Conservation (phyloP, 2,329 filamentous ascomycete genomes). For the Claviceps sp. region DNA sequence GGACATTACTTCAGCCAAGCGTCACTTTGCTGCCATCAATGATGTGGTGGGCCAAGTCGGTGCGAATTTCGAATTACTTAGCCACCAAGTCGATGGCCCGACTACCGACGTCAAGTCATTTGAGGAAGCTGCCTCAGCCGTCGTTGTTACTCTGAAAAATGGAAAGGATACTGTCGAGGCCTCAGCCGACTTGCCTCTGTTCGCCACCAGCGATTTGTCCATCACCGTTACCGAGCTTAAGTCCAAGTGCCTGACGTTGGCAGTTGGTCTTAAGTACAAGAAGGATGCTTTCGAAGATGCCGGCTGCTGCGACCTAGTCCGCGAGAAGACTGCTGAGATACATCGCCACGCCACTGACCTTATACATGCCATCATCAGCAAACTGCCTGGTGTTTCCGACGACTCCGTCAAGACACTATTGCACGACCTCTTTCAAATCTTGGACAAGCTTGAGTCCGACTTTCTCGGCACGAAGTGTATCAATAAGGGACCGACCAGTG, state of each 20-base stretch:
- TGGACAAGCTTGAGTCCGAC: not conserved
- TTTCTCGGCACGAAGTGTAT: slow-evolving; percentile 3
- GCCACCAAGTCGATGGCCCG: not conserved
- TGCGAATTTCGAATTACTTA: not conserved
- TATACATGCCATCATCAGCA: not conserved
- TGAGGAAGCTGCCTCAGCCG: not conserved
- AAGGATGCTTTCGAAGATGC: slow-evolving; percentile 1
- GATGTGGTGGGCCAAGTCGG: not conserved
- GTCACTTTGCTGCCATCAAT: not conserved
- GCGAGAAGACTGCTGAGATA: slow-evolving; percentile 1
- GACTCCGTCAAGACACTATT: not conserved
- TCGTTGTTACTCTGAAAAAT: slow-evolving; percentile 3
- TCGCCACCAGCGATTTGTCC: not conserved
- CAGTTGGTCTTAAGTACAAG: slow-evolving; percentile 1
- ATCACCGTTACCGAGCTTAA: not conserved
- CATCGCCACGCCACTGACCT: not conserved
- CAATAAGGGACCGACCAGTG: not conserved
- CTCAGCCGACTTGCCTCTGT: not conserved
- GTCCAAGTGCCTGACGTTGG: not conserved
- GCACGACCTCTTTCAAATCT: not conserved
- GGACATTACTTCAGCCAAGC: not conserved
- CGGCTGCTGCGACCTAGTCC: not conserved
- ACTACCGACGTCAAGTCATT: not conserved
- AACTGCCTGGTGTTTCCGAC: not conserved
- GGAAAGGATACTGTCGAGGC: not conserved